Conservation (phyloP, 2,329 filamentous ascomycete genomes). For the Blumeriella jaapii region DNA sequence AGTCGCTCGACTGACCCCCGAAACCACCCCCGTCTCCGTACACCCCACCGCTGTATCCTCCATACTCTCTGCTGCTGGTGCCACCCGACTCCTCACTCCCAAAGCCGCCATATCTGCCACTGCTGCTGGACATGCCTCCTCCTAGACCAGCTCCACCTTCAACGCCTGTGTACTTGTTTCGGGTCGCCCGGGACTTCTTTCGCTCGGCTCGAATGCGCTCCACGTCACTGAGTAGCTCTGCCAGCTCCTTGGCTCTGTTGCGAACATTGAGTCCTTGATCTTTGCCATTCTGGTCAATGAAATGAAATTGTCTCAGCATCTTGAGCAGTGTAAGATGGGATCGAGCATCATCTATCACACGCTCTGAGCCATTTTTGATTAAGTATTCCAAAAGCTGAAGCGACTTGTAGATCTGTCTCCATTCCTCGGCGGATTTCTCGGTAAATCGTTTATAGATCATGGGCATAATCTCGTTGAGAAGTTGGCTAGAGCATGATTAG, state of each 20-base stretch:
- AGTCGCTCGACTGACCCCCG: slow-evolving; percentile 65
- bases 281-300: slow-evolving; percentile 90
- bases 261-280: slow-evolving; percentile 97
- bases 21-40: slow-evolving; percentile 96
- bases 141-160: slow-evolving; percentile 65
- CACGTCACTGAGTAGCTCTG: slow-evolving; percentile 85
- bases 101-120: slow-evolving; percentile 74
- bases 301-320: slow-evolving; percentile 98
- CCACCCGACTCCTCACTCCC: slow-evolving; percentile 65
- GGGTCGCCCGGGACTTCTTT: slow-evolving; percentile 83
- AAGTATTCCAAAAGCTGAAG: slow-evolving; percentile 94
- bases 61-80: slow-evolving; percentile 45
- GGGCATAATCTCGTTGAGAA: slow-evolving; percentile 98
- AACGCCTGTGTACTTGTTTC: slow-evolving; percentile 91
- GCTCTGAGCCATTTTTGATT: slow-evolving; percentile 94
- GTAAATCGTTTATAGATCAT: slow-evolving; percentile 99
- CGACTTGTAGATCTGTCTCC: slow-evolving; percentile 98
- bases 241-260: slow-evolving; percentile 90
- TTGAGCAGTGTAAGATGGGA: slow-evolving; percentile 91
- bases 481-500: slow-evolving; percentile 50
- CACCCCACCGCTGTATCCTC: slow-evolving; percentile 58
- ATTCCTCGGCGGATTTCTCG: slow-evolving; percentile 95
- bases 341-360: slow-evolving; percentile 92
- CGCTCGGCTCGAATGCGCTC: slow-evolving; percentile 70
- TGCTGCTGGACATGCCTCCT: slow-evolving; percentile 35